Percentiles rank a stretch among this genome's conserved stretches.
These are phyloP conservation scores for Sclerotinia sclerotiorum DNA, from an alignment of 2,329 filamentous ascomycete species.

Conservation along the genomic window DNA sequence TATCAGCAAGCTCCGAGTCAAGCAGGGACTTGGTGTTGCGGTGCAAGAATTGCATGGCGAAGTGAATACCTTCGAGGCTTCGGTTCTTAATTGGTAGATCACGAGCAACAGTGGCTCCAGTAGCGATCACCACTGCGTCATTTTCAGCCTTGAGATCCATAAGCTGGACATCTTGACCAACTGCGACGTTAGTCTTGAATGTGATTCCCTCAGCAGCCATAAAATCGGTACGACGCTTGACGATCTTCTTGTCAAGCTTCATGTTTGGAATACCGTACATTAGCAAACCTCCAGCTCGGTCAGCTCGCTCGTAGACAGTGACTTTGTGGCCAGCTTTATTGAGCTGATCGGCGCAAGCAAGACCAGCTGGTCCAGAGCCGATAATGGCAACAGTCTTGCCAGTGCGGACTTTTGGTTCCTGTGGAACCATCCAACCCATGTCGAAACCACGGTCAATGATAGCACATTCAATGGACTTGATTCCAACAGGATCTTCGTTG, in stretches of 20 bases:
- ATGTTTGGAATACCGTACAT: conserved; percentile 99
- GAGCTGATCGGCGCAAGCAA: conserved; percentile 88
- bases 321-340: conserved; percentile 89
- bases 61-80: conserved; percentile 87
- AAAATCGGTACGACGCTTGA: conserved; percentile 92
- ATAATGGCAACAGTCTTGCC: conserved; percentile 88
- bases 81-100: conserved; percentile 89
- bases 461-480: conserved; percentile 97
- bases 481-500: conserved; percentile 94
- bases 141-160: conserved; percentile 70
- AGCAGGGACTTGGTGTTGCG: conserved; percentile 97
- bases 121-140: conserved; percentile 86
- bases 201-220: conserved; percentile 85
- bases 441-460: conserved; percentile 98
- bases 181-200: conserved; percentile 74
- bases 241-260: conserved; percentile 98
- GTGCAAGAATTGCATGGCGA: conserved; percentile 96
- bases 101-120: conserved; percentile 88
- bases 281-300: conserved; percentile 84
- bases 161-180: conserved; percentile 74
- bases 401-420: conserved; percentile 73
- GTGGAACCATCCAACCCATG: conserved; percentile 95
- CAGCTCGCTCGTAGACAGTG: conserved; percentile 89
- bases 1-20: conserved; percentile 82
- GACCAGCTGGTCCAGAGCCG: conserved; percentile 87